Evolutionary conservation across 768 basidiomycete species (phyloP), one percentile per base, ranked within the genome.

Genomic region (Kwoniella sp.): DNA sequence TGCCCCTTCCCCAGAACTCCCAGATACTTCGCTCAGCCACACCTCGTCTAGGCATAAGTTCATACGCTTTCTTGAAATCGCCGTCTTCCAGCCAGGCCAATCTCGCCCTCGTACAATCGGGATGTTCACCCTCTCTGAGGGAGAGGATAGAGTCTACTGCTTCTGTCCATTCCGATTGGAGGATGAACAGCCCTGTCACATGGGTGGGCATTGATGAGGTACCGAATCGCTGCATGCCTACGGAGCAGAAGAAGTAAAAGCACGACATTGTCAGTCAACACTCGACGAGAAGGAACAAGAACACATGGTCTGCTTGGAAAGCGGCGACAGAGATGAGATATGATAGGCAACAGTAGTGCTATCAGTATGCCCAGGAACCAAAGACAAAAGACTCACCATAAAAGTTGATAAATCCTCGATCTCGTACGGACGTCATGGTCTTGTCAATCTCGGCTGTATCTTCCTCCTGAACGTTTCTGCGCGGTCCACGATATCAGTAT

Each of bases 141-240:
- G 86, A 85, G 44, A 99, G 84, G 55, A 99, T 87, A 69, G 96
- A 82, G 19, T 88, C 86, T 37, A 91, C 83, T 5, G 96, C 96
- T 65, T 85, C 85, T 58, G 90, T 87, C 94, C 94, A 99, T 68
- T 97, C 88, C 1, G 90, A 90, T 71, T 86, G 87, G 24, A 99
- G 84, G 40, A 99, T 83, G 3, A 92, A 90, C 21, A 98, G 85
- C 19, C 96, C 96, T 59, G 98, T 94, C 1, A 89, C 83, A 74
- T 99, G 96, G 0, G 96, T 98, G 3, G 95, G 93, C 40, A 98
- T 88, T 30, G 92, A 88, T 17, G 96, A 92, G 1, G 94, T 98
- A 52, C 96, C 96, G 81, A 99, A 99, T 12, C 96, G 89, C 75
- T 99, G 96, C 95, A 99, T 98, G 49, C 95, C 93, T 77, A 50